These are phyloP conservation scores for Favolaschia claudopus DNA, from an alignment of 768 basidiomycete species.

Conservation along the genomic window DNA sequence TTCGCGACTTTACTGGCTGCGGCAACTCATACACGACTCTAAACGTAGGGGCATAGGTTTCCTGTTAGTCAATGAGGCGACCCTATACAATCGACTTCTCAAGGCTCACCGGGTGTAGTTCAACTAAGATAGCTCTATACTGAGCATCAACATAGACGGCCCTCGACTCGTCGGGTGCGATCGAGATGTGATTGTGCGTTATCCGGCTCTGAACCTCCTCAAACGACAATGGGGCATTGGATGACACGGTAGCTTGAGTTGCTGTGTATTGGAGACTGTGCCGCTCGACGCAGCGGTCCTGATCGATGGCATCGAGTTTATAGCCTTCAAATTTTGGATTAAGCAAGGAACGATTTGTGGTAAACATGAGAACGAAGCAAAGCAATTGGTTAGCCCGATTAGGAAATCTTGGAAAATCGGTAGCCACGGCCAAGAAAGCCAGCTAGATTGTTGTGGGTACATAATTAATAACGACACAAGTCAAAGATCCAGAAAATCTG, in stretches of 20 bases:
- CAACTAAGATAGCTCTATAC: constrained; percentile 66
- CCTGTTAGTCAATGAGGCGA: constrained; percentile 44
- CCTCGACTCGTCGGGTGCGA: constrained; percentile 51
- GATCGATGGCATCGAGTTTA: constrained; percentile 68
- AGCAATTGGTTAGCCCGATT: neutral
- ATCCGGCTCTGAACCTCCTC: constrained; percentile 87
- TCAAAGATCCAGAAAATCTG: constrained; percentile 69
- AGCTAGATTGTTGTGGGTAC: neutral
- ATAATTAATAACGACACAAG: neutral
- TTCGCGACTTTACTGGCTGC: constrained; percentile 51
- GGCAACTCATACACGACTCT: constrained; percentile 68
- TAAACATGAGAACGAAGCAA: constrained; percentile 7
- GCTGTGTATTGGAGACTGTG: constrained; percentile 62
- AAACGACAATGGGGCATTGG: constrained; percentile 70
- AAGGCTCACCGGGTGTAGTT: constrained; percentile 62
- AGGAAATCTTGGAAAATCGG: neutral
- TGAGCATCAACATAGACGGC: constrained; percentile 76
- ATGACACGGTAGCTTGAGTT: constrained; percentile 68
- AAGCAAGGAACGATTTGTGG: constrained; percentile 57
- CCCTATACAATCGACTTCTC: constrained; percentile 34
- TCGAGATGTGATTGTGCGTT: constrained; percentile 80
- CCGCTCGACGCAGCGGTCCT: constrained; percentile 61
- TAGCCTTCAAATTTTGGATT: constrained; percentile 91
- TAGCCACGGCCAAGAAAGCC: neutral
- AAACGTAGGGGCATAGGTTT: constrained; percentile 57